Conservation (phyloP, 495 filamentous ascomycete species). For the Penicillium flavigenum region DNA sequence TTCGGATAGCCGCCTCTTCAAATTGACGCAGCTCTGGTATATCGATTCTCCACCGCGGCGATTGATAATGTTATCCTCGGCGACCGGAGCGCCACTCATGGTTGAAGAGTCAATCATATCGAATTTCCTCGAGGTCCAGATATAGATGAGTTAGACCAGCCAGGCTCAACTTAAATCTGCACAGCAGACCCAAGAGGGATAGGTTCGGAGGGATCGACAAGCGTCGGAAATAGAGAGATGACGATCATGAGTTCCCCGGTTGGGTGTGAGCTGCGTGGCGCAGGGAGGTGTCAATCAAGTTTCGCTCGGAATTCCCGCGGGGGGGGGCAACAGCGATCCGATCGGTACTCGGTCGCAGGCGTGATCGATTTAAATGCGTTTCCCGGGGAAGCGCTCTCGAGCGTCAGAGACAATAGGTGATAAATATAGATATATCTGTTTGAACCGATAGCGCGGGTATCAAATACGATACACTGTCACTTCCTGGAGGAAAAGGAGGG, state of each 20-base stretch:
- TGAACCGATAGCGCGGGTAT: slow-evolving; percentile 6
- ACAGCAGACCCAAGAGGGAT: slow-evolving; percentile 35
- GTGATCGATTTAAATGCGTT: background rate
- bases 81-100: slow-evolving; percentile 58
- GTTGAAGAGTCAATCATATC: slow-evolving; percentile 41
- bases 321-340: background rate
- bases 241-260: slow-evolving; percentile 39
- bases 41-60: slow-evolving; percentile 87
- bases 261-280: slow-evolving; percentile 84
- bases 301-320: slow-evolving; percentile 1
- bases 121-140: slow-evolving; percentile 24
- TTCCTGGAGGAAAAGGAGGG: slow-evolving; percentile 9
- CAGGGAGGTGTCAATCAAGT: slow-evolving; percentile 38
- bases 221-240: slow-evolving; percentile 30
- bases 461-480: slow-evolving; percentile 22
- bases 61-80: slow-evolving; percentile 92
- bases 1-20: slow-evolving; percentile 74
- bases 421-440: slow-evolving; percentile 3
- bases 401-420: background rate
- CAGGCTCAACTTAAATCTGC: slow-evolving; percentile 39
- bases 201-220: slow-evolving; percentile 26
- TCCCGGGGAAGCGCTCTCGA: background rate
- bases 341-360: background rate
- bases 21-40: slow-evolving; percentile 87
- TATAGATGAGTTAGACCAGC: slow-evolving; percentile 32